A percentile compares a stretch with the other conserved stretches of the same genome.
Conservation (phyloP, 495 filamentous ascomycete genomes). For the Podospora sp. region DNA sequence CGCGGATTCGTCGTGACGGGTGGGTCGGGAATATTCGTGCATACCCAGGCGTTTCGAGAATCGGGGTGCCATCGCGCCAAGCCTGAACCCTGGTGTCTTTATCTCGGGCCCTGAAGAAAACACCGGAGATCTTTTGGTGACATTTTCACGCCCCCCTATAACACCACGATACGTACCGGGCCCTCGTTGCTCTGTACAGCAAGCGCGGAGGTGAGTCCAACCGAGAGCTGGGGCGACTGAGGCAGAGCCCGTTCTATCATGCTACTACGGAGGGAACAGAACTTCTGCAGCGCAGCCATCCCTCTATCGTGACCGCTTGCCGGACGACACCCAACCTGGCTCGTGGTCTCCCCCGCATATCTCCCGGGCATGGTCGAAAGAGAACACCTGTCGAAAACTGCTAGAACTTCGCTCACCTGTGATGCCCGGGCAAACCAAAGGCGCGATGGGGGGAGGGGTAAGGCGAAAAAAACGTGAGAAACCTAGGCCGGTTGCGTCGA, state of each 20-base stretch:
- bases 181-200: not conserved
- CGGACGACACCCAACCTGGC: too few species aligned
- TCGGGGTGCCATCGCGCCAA: not conserved
- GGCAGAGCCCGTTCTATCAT: not conserved
- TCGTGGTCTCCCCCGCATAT: constrained; percentile 5
- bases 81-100: constrained; percentile 8
- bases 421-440: not conserved
- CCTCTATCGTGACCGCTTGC: too few species aligned
- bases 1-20: not conserved
- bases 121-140: not conserved
- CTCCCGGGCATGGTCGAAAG: constrained; percentile 7
- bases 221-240: not conserved
- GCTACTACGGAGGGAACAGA: not conserved
- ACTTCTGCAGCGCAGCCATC: not conserved
- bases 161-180: not conserved
- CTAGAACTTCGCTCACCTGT: constrained; percentile 6
- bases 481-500: constrained; percentile 7
- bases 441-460: not conserved
- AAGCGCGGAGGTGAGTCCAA: not conserved
- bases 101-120: not conserved
- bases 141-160: not conserved
- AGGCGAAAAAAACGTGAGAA: not conserved
- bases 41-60: not conserved
- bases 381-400: constrained; percentile 15
- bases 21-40: not conserved